phyloP scores from a whole-genome alignment of 2,329 filamentous ascomycete genomes.

The Torrubiellomyces zombiae region DNA sequence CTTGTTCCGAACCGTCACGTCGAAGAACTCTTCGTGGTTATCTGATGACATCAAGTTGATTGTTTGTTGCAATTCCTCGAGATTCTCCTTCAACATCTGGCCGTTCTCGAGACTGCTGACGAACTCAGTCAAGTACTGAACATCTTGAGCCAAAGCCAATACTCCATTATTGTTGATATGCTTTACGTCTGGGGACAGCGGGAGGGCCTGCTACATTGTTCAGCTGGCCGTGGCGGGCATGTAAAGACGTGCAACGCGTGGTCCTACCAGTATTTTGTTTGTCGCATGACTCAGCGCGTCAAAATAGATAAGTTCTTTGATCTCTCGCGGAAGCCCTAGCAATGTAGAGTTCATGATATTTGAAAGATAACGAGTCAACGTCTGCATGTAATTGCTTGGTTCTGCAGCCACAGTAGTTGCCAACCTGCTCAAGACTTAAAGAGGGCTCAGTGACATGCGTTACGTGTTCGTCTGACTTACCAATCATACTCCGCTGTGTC shows the following conservation, averaged over 20 bases:
- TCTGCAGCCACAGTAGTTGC: conserved; percentile 44
- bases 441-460: too few relatives aligned
- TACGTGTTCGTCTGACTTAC: conserved; percentile 25
- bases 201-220: conserved; percentile 41
- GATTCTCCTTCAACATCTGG: conserved; percentile 70
- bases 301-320: conserved; percentile 96
- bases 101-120: conserved; percentile 72
- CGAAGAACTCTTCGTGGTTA: conserved; percentile 94
- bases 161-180: conserved; percentile 82
- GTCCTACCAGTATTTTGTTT: conserved; percentile 56
- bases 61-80: conserved; percentile 89
- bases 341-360: conserved; percentile 96
- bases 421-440: conserved; percentile 26
- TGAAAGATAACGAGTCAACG: conserved; percentile 76
- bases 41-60: conserved; percentile 74
- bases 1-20: conserved; percentile 74
- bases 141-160: conserved; percentile 63
- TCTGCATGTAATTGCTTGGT: conserved; percentile 89
- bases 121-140: conserved; percentile 69
- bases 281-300: conserved; percentile 86
- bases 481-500: conserved; percentile 97
- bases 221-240: conserved; percentile 5
- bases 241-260: not conserved
- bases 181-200: conserved; percentile 62
- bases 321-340: conserved; percentile 80